Evolutionary conservation across 805 yeast genomes (phyloP), one percentile per base, ranked within the genome.

Genomic region (Saturnispora silvae): DNA sequence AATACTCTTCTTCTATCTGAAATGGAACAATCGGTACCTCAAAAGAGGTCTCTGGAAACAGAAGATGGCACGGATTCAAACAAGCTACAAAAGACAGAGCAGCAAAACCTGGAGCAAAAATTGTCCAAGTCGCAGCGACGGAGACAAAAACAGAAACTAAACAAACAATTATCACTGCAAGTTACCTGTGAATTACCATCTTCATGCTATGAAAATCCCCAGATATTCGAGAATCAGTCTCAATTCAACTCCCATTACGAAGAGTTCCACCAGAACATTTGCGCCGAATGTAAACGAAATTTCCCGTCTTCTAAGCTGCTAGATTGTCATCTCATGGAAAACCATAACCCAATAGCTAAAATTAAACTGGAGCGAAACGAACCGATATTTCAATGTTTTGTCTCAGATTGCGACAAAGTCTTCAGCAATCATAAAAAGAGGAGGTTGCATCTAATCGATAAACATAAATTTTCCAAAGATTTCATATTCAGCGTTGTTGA

Each of bases 311-410:
- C 60, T 9, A 47, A 41, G 28, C 44, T 67, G 6, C 52, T 75
- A 16, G 60, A 63, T 4, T 45, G 74, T 13, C 81, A 75, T 44
- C 60, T 73, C 1, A 59, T 61, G 19, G 81, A 75, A 44, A 55
- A 57, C 39, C 81, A 75, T 45, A 68, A 71, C 47, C 72, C 77
- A 3, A 65, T 73, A 31, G 46, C 54, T 4, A 43, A 44, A 16
- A 57, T 64, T 3, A 47, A 52, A 32, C 48, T 53, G 33, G 67
- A 62, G 20, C 45, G 53, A 9, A 74, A 73, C 0, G 64, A 56
- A 11, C 37, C 41, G 0, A 61, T 61, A 10, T 69, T 55, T 39
- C 52, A 48, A 22, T 75, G 81, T 41, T 64, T 72, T 31, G 60
- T 55, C 5, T 45, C 46, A 13, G 54, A 47, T 3, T 75, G 81